These are phyloP conservation scores for Coniochaeta pulveracea DNA, from an alignment of 2,329 filamentous ascomycete genomes.

Conservation along the genomic window DNA sequence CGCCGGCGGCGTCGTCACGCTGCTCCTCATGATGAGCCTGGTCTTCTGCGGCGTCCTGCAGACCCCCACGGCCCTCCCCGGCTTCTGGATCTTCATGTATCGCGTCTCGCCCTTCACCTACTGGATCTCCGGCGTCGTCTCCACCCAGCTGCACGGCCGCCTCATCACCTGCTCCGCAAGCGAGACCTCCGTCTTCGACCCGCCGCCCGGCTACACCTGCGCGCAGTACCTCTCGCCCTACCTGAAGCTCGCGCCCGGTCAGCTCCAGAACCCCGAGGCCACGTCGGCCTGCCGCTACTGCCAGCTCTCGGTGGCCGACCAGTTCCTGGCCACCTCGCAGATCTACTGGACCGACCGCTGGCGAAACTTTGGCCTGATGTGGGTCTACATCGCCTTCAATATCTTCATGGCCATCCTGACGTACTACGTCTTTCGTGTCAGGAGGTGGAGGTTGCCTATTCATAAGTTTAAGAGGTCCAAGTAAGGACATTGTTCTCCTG, in stretches of 20 bases:
- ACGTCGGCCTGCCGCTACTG: conserved; percentile 55
- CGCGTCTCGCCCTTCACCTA: conserved; percentile 65
- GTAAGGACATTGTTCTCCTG: too few relatives aligned
- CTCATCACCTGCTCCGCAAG: conserved; percentile 47
- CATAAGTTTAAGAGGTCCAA: too few relatives aligned
- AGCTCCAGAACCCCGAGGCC: conserved; percentile 32
- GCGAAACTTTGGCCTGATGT: conserved; percentile 62
- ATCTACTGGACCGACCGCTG: conserved; percentile 46
- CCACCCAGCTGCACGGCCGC: conserved; percentile 49
- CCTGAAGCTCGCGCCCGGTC: conserved; percentile 31
- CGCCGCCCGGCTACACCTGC: conserved; percentile 42
- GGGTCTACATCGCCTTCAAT: conserved; percentile 56
- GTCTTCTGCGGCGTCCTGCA: conserved; percentile 54
- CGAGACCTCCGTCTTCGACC: conserved; percentile 52
- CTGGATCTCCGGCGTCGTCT: conserved; percentile 53
- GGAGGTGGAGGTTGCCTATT: conserved; percentile 18
- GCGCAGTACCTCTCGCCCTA: conserved; percentile 38
- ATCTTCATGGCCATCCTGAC: conserved; percentile 43
- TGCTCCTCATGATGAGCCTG: conserved; percentile 48
- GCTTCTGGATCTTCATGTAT: conserved; percentile 73
- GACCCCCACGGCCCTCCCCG: conserved; percentile 46
- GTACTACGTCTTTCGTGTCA: conserved; percentile 53
- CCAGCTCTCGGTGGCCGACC: conserved; percentile 46
- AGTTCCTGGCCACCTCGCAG: conserved; percentile 37
- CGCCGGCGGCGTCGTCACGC: conserved; percentile 49